Evolutionary conservation across 345 rosid species (phyloP), one percentile per base, ranked within the genome.

Genomic region (Noccaea caerulescens): DNA sequence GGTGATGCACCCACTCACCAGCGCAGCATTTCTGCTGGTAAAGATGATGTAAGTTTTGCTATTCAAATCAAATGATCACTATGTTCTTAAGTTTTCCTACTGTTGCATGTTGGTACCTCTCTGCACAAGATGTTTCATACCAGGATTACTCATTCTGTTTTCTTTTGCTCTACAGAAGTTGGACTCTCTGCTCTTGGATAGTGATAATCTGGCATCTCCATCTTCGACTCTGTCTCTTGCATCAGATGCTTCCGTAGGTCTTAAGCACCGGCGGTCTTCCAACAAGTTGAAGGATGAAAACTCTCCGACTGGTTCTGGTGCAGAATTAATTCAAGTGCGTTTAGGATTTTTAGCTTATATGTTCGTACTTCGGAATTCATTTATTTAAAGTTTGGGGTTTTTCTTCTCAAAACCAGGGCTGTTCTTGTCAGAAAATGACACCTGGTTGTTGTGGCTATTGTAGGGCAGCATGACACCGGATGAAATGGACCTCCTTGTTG

Each of bases 401-500:
- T 23, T 13, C 9, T 63, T 45, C 33, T 53, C 46, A 45, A 63
- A 45, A 23, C 50, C 12, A 27, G 30, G 30, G 30, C 4, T 59
- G 27, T 59, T 50, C 38, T 66, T 53, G 44, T 37, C 47, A 50
- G 54, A 43, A 76, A 41, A 65, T 70, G 75, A 27, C 43, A 39
- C 39, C 75, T 69, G 7, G 63, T 41, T 63, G 55, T 63, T 63
- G 71, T 49, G 53, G 54, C 51, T 60, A 23, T 66, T 77, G 42
- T 77, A 93, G 99, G 92, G 84, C 43, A 83, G 72, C 79, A 80
- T 92, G 79, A 80, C 92, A 7, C 83, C 90, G 33, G 98, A 95
- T 82, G 92, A 95, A 86, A 90, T 88, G 81, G 99, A 95, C 63
- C 99, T 95, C 74, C 88, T 92, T 6, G 94, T 84, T 47, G 98